These are phyloP conservation scores for Piper betle DNA, from an alignment of 164 flowering plant genomes.

Conservation along the genomic window DNA sequence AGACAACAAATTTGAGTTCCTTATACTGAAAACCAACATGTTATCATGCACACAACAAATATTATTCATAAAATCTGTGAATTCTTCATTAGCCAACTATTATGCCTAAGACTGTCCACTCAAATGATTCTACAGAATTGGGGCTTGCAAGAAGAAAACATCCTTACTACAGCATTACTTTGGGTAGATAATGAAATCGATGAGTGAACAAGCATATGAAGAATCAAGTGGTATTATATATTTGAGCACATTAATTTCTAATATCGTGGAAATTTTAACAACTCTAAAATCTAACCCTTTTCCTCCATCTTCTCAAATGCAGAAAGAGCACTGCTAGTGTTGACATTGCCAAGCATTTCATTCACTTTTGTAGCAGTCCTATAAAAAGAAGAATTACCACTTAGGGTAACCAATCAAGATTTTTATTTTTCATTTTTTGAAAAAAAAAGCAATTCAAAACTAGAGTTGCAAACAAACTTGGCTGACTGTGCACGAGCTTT, in stretches of 20 bases:
- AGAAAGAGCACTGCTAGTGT: conserved; percentile 86
- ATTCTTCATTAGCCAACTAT: too few species aligned
- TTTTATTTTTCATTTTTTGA: not conserved
- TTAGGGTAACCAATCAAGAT: not conserved
- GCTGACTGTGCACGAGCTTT: conserved; percentile 99
- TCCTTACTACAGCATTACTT: too few species aligned
- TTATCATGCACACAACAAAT: not conserved
- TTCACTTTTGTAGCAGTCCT: conserved; percentile 94
- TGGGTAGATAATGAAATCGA: too few species aligned
- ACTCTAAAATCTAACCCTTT: conserved; percentile 40
- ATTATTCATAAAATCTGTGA: too few species aligned
- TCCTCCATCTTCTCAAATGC: conserved; percentile 99
- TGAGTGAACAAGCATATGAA: too few species aligned
- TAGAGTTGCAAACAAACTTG: conserved; percentile 39
- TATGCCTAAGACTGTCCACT: too few species aligned
- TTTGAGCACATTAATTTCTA: not conserved
- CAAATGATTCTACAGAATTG: too few species aligned
- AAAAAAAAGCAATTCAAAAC: not conserved
- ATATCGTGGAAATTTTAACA: not conserved
- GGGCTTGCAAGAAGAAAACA: too few species aligned
- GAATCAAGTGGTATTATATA: not conserved
- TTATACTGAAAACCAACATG: not conserved
- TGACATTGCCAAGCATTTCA: conserved; percentile 91
- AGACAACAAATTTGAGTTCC: too few species aligned
- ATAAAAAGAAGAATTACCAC: not conserved